Evolutionary conservation across 2,329 filamentous ascomycete genomes (phyloP), one percentile per base, ranked within the genome.

Genomic region (Lojkania enalia): DNA sequence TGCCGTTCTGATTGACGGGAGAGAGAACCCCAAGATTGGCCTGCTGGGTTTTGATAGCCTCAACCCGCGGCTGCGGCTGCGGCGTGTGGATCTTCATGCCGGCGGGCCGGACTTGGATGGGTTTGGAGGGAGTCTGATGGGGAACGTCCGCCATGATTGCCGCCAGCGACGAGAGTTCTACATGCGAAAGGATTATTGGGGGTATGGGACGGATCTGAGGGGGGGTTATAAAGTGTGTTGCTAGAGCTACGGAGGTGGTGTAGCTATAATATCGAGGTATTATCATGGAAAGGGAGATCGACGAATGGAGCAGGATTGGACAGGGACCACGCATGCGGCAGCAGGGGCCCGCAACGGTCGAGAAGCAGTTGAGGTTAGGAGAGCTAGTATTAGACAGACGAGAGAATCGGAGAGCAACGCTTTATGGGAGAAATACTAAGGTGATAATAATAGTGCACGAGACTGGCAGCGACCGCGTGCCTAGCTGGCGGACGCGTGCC

Each of bases 1-100:
- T 94, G 51, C 94, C 94, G 70, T 95, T 91, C 70, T 95, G 86
- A 66, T 92, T 95, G 53, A 97, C 90, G 3, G 90, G 89, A 20
- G 89, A 94, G 63, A 90, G 84, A 13, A 84, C 78, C 54, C 87
- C 83, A 32, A 86, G 19, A 74, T 75, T 19, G 36, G 52, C 47
- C 32, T 51, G 55, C 40, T 52, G 45, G 12, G 51, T 45, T 37
- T 56, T 60, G 48, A 54, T 38, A 45, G 46, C 38, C 14, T 61
- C 56, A 45, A 59, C 29, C 30, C 55, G 64, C 18, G 61, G 58
- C 43, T 58, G 54, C 11, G 49, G 25, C 42, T 44, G 39, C 19
- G 58, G 57, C 44, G 54, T 53, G 32, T 54, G 48, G 40, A 67
- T 56, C 48, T 55, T 59, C 54, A 66, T 66, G 52, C 35, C 51